Evolutionary conservation across 2,329 filamentous ascomycete species (phyloP), one percentile per base, ranked within the genome.

Genomic region (Eurotiales sp.): DNA sequence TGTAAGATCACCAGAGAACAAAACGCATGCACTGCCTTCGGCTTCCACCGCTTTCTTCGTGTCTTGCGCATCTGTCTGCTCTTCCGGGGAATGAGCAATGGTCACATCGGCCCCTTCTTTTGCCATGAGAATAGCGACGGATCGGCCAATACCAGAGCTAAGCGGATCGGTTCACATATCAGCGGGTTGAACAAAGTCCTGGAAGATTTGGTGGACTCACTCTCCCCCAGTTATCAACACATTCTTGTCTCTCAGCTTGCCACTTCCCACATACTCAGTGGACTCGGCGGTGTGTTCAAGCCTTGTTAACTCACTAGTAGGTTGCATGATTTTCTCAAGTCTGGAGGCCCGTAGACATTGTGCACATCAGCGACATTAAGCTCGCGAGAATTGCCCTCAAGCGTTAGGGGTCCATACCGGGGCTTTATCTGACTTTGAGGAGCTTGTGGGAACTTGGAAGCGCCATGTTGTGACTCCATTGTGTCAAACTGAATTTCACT

Each of bases 221-320:
- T 82, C 79, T 58, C 79, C 79, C 2, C 78, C 79, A 0, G 78
- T 82, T 53, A 82, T 78, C 7, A 82, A 59, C 2, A 74, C 77
- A 37, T 79, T 80, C 59, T 72, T 73, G 7, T 71, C 74, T 29
- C 72, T 72, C 41, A 82, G 63, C 55, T 80, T 81, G 14, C 70
- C 72, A 1, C 74, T 75, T 0, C 76, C 77, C 21, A 64, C 54
- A 60, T 75, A 75, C 48, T 72, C 68, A 5, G 60, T 42, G 19
- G 69, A 65, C 0, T 51, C 50, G 0, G 52, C 60, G 6, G 50
- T 50, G 1, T 57, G 51, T 30, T 71, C 67, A 5, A 70, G 51
- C 25, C 65, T 69, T 4, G 65, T 67, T 7, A 65, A 49, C 56
- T 70, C 67, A 50, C 66, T 71, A 7, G 64, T 52, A 0, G 64